Evolutionary conservation across 2,329 filamentous ascomycete species (phyloP).

Genomic region (Tolypocladium amazonense): DNA sequence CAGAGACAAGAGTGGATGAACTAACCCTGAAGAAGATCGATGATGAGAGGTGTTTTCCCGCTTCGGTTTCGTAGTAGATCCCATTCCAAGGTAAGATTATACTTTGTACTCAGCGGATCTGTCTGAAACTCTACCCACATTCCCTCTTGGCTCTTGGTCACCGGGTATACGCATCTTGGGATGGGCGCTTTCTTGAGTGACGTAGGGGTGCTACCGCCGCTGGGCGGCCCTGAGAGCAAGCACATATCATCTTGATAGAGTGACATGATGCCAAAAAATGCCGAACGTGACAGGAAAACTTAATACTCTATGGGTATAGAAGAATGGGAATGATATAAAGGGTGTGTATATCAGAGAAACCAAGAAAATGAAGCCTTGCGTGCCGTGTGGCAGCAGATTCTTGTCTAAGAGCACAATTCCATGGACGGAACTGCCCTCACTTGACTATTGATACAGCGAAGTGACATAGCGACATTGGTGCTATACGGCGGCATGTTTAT

Average conservation of each 20-base stretch:
- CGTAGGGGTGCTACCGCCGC: neutral
- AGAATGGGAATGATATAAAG: neutral
- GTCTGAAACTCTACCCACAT: slow-evolving; percentile 5
- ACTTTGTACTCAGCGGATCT: slow-evolving; percentile 4
- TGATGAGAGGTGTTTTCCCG: neutral
- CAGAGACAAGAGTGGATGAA: neutral
- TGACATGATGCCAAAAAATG: neutral
- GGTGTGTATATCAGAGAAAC: neutral
- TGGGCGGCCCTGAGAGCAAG: neutral
- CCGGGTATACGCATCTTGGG: neutral
- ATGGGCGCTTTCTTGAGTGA: neutral
- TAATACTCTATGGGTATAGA: neutral
- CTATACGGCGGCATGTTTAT: neutral
- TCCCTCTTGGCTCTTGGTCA: slow-evolving; percentile 6
- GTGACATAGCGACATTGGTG: neutral
- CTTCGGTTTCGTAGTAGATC: neutral
- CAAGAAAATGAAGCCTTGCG: neutral
- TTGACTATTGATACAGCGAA: neutral
- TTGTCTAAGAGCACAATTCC: neutral
- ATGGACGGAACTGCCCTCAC: neutral
- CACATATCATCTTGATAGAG: slow-evolving; percentile 1
- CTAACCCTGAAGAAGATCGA: neutral
- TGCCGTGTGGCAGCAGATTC: neutral
- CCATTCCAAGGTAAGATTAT: slow-evolving; percentile 5
- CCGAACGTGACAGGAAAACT: no score